These are phyloP conservation scores for Oidiodendron maius DNA, from an alignment of 495 filamentous ascomycete genomes.

Conservation along the genomic window DNA sequence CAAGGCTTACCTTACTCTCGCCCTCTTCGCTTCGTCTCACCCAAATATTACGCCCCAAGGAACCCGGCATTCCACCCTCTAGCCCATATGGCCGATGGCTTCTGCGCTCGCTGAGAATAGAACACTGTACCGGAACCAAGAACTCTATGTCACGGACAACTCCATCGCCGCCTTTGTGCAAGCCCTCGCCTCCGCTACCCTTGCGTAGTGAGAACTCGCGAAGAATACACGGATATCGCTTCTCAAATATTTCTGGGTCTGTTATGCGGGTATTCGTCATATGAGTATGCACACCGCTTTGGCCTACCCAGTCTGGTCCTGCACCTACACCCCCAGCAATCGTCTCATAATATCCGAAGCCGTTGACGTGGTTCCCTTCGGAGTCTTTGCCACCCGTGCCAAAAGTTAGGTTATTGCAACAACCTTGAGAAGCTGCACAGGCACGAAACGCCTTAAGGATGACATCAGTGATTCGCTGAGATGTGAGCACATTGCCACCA, in stretches of 20 bases:
- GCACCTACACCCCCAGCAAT: constrained; percentile 65
- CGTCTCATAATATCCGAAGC: constrained; percentile 69
- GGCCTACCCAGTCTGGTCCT: constrained; percentile 57
- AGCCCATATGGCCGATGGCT: constrained; percentile 11
- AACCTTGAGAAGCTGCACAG: constrained; percentile 25
- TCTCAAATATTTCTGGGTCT: constrained; percentile 63
- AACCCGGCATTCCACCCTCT: constrained; percentile 11
- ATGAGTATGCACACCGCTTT: constrained; percentile 64
- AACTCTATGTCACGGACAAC: constrained; percentile 17
- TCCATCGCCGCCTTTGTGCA: constrained; percentile 30
- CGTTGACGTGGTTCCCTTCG: constrained; percentile 19
- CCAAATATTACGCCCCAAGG: constrained; percentile 9
- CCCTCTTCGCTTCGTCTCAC: constrained; percentile 28
- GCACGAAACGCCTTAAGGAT: constrained; percentile 24
- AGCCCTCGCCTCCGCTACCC: constrained; percentile 31
- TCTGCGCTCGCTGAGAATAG: constrained; percentile 15
- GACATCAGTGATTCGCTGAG: constrained; percentile 26
- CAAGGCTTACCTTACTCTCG: constrained; percentile 51
- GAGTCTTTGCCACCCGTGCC: constrained; percentile 8
- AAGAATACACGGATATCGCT: constrained; percentile 61
- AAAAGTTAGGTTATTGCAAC: constrained; percentile 20
- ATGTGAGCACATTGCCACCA: constrained; percentile 22
- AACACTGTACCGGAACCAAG: not conserved
- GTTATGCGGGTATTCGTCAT: constrained; percentile 75
- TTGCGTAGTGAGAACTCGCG: constrained; percentile 50